Base-by-base conservation (phyloP, 2,329 filamentous ascomycete species). In the Stromatinia cepivora region DNA sequence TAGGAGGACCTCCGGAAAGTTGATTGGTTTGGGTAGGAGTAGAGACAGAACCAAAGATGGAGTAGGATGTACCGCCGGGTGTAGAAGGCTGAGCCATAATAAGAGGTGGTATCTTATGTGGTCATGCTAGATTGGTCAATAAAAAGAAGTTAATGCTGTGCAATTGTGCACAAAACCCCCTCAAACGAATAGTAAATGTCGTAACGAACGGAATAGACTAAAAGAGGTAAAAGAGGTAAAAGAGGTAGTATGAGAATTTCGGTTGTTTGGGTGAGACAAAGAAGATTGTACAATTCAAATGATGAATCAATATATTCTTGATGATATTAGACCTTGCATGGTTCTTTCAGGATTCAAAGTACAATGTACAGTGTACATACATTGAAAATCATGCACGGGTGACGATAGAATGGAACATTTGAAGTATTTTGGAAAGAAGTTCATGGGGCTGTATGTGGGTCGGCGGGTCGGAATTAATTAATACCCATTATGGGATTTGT, bases 11-110 rank as follows among this genome's bases (percentile, higher is more conserved):
- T 42, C 62, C 70, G 36, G 72, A 67, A 48, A 72, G 69, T 50
- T 73, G 73, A 50, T 72, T 72, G 36, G 36, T 73, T 54, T 64
- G 61, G 61, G 62, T 64, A 57, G 63, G 61, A 56, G 59, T 34
- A 61, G 65, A 75, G 59, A 80, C 78, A 70, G 80, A 80, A 69
- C 84, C 84, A 75, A 85, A 86, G 75, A 85, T 81, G 73, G 82
- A 84, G 74, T 78, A 77, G 71, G 78, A 74, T 72, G 76, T 74
- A 73, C 48, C 80, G 73, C 78, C 74, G 71, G 84, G 83, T 73
- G 81, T 81, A 28, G 84, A 83, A 78, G 80, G 81, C 79, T 79
- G 77, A 77, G 80, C 75, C 82, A 84, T 84, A n/a, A 39, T 72
- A 54, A 53, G 42, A 62, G 45, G 48, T 64, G 50, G 22, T 46